phyloP scores from a whole-genome alignment of 176 grass and related monocot species.

The Carex kokanica region DNA sequence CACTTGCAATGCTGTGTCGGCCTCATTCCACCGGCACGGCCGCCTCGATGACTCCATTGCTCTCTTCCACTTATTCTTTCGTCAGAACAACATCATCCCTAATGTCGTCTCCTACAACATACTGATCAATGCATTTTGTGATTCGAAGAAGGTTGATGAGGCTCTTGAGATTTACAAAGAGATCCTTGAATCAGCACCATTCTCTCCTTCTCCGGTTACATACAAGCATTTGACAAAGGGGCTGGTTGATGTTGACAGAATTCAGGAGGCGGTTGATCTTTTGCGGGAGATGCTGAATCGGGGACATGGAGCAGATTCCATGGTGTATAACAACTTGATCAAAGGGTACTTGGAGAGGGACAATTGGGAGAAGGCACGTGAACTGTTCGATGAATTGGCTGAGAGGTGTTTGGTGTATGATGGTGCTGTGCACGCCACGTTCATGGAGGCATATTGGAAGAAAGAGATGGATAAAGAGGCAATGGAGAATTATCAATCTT shows the following conservation, averaged over 20 bases:
- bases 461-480: slow-evolving; percentile 46
- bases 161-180: slow-evolving; percentile 39
- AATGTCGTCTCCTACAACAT: slow-evolving; percentile 64
- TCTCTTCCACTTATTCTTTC: slow-evolving; percentile 47
- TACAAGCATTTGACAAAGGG: slow-evolving; percentile 61
- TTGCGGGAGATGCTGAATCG: slow-evolving; percentile 44
- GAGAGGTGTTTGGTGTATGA: slow-evolving; percentile 60
- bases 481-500: slow-evolving; percentile 52
- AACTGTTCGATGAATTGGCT: slow-evolving; percentile 54
- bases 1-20: slow-evolving; percentile 54
- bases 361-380: slow-evolving; percentile 40
- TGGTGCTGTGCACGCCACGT: slow-evolving; percentile 46
- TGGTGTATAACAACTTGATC: slow-evolving; percentile 58
- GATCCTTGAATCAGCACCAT: slow-evolving; percentile 37
- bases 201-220: slow-evolving; percentile 40
- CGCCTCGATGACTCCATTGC: slow-evolving; percentile 38
- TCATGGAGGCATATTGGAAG: slow-evolving; percentile 61
- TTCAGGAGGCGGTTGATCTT: slow-evolving; percentile 40
- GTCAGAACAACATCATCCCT: slow-evolving; percentile 37
- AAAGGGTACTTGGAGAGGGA: slow-evolving; percentile 42
- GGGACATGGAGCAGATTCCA: slow-evolving; percentile 46
- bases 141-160: slow-evolving; percentile 32
- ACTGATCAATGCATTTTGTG: slow-evolving; percentile 44
- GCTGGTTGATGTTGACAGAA: slow-evolving; percentile 37
- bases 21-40: slow-evolving; percentile 35